Base-by-base conservation (phyloP, 345 rosid species). In the Ceriops zippeliana region DNA sequence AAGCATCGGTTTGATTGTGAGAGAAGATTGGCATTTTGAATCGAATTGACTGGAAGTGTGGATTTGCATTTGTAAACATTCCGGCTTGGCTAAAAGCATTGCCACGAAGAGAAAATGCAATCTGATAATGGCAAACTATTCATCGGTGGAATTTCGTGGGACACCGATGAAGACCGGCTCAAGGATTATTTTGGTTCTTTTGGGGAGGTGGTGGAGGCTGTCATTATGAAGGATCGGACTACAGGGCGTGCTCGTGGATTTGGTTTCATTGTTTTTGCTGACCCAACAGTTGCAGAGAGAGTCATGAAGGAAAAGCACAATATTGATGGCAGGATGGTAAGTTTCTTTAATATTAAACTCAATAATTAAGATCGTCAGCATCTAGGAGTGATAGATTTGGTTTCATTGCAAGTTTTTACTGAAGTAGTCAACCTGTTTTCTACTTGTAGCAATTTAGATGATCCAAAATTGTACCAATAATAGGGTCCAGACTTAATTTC, bases 181-280 rank as follows among this genome's bases (percentile, higher is more conserved):
- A 91, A 86, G 82, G 97, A 91, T 77, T 91, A 95, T 75, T 95
- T 95, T 69, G 72, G 89, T 70, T 76, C 85, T 47, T 95, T 83
- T 72, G 99, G 99, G 2, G 96, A 95, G 78, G 97, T 91, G 65
- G 86, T 87, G 77, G 99, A 95, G 67, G 99, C 96, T 46, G 97
- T 95, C 63, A 95, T 95, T 76, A 88, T 95, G 96, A 95, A 91
- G 78, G 99, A 95, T 83, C 90, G 99, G 49, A 86, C 91, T 76
- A 91, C 99, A 0, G 99, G 99, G 27, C 96, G 98, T 61, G 99
- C 99, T 60, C 99, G 99, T 65, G 99, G 99, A 59, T 95, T 95
- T 53, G 98, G 99, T 24, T 95, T 95, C 68, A 89, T 95, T 7
- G 99, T 95, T 51, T 95, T 95, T 64, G 81, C 98, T 60, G 99